These are phyloP conservation scores for Darksidea phi DNA, from an alignment of 495 filamentous ascomycete genomes.

Conservation along the genomic window DNA sequence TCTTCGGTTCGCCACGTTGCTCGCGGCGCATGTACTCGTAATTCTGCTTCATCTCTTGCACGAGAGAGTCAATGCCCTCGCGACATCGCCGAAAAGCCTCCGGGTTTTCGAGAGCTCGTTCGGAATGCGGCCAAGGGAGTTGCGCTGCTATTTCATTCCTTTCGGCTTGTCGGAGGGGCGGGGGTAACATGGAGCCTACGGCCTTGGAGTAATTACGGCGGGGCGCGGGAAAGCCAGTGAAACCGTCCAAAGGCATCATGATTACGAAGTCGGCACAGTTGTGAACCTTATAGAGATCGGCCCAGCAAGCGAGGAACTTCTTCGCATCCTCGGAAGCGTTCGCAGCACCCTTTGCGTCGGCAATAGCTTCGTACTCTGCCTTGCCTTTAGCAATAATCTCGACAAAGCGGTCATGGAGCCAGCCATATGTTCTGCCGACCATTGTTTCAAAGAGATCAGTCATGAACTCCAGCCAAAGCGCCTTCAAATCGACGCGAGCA, in stretches of 20 bases:
- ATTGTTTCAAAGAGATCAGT: neutral
- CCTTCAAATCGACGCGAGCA: conserved; percentile 1
- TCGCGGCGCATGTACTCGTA: neutral
- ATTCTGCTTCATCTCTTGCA: neutral
- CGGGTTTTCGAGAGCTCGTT: too few species aligned
- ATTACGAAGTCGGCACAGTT: neutral
- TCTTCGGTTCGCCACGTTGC: conserved; percentile 10
- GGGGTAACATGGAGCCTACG: conserved; percentile 2
- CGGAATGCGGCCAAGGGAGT: too few species aligned
- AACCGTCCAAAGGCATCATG: conserved; percentile 13
- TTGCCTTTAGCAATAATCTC: conserved; percentile 2
- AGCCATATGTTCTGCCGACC: neutral
- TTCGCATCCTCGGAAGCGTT: neutral
- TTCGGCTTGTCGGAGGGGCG: neutral
- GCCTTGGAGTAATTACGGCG: neutral
- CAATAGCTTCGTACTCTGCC: neutral
- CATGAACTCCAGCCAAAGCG: conserved; percentile 12
- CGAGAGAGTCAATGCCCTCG: neutral
- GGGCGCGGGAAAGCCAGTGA: neutral
- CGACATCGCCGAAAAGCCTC: too few species aligned
- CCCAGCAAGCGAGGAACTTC: neutral
- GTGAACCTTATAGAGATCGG: neutral
- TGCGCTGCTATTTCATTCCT: neutral
- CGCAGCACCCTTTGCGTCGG: neutral
- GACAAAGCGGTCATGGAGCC: conserved; percentile 9